Evolutionary conservation across 2,329 filamentous ascomycete species (phyloP), one percentile per base, ranked within the genome.

Genomic region (Sarocladium strictum): DNA sequence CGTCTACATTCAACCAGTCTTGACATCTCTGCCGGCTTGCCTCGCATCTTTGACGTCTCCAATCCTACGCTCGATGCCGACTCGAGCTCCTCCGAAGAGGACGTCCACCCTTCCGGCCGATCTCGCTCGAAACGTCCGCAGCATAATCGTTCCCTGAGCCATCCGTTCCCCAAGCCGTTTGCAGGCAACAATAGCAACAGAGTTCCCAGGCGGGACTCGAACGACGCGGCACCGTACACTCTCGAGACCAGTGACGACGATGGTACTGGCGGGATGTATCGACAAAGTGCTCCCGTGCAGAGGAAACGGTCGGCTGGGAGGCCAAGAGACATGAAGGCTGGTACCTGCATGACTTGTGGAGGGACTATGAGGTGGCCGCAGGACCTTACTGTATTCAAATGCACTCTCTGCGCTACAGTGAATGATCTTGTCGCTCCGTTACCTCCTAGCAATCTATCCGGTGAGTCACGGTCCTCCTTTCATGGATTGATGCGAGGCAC

Each of bases 261-360:
- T 53, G 72, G 73, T 35, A 69, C 76, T 54, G 72, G 72, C n/a
- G 66, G 64, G 4, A 59, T 59, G 40, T 53, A 62, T 24, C 64
- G 61, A 19, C 37, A 59, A 37, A 63, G 62, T 45, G 60, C 61
- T 47, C 64, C 47, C 21, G 43, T 29, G 32, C 40, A 40, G 17
- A 26, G 29, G 33, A 35, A 33, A 55, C 32, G 43, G 14, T 51
- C 32, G 19, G 35, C 32, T 29, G 51, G 59, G 11, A 68, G 66
- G 29, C 73, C 67, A 59, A 82, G 78, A 60, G 83, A 89, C 60
- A 81, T 86, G 63, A 75, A 77, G 26, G 85, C 83, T 29, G 87
- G 89, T 21, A 85, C 83, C 62, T 96, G 91, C 67, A 91, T 93
- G 81, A 92, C 90, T 32, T 96, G 91, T 68, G 88, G 86, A 62